phyloP scores from a whole-genome alignment of 371 early-diverging fungal species.

The Phascolomyces articulosus region DNA sequence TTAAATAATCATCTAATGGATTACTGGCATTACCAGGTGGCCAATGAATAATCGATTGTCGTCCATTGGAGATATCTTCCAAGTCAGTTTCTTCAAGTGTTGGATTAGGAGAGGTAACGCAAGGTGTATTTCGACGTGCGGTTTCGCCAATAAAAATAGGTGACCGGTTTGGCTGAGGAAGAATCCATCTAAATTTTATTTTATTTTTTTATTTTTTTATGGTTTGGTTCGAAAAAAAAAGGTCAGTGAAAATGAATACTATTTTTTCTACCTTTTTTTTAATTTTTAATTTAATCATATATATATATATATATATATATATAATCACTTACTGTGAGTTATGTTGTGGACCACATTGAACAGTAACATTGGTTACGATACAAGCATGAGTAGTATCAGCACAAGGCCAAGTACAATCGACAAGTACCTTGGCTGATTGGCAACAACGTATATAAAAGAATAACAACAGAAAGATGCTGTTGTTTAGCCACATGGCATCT shows the following conservation, averaged over 20 bases:
- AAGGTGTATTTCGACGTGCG: conserved; percentile 24
- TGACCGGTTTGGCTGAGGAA: conserved; percentile 16
- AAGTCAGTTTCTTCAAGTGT: neutral
- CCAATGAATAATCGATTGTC: conserved; percentile 23
- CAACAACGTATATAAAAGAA: neutral
- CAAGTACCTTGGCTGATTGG: conserved; percentile 12
- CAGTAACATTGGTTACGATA: conserved; percentile 13
- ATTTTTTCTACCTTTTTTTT: no score
- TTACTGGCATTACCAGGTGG: conserved; percentile 15
- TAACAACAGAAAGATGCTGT: conserved; percentile 1
- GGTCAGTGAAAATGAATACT: neutral
- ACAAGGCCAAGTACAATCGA: conserved; percentile 36
- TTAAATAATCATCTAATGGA: conserved; percentile 22
- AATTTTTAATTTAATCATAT: no score
- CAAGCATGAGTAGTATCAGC: conserved; percentile 17
- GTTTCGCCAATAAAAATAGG: conserved; percentile 28
- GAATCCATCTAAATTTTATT: conserved; percentile 37
- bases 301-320: neutral
- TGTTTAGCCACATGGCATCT: conserved; percentile 11
- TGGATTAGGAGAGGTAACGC: conserved; percentile 20
- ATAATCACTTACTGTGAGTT: conserved; percentile 25
- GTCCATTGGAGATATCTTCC: neutral
- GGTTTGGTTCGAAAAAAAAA: neutral
- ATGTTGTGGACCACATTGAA: conserved; percentile 20
- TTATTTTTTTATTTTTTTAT: neutral